phyloP scores from a whole-genome alignment of 2,329 filamentous ascomycete species.

The Aspergillus spinulosporus region DNA sequence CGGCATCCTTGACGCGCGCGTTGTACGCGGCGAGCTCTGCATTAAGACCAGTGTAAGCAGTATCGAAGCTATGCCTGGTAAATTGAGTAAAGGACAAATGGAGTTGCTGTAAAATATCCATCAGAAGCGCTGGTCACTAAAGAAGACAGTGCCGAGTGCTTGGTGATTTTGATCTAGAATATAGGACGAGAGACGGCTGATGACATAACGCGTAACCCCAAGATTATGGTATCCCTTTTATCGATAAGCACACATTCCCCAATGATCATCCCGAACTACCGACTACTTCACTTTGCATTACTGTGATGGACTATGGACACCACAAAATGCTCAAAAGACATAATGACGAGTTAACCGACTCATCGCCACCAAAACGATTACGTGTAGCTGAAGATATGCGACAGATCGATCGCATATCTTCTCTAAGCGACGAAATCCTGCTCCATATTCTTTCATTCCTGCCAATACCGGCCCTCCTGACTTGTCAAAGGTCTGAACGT shows the following conservation, averaged over 20 bases:
- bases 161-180: no score
- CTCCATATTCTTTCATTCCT: constrained; percentile 79
- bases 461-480: constrained; percentile 66
- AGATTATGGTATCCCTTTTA: neutral
- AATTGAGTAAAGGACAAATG: constrained; percentile 31
- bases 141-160: neutral
- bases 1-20: constrained; percentile 24
- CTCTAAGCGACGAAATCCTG: constrained; percentile 82
- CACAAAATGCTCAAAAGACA: constrained; percentile 38
- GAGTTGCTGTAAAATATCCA: constrained; percentile 36
- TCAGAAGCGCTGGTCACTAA: constrained; percentile 7
- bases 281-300: neutral
- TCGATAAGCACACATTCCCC: constrained; percentile 14
- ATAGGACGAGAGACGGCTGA: no score
- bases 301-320: constrained; percentile 1
- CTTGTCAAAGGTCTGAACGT: constrained; percentile 57
- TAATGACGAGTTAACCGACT: constrained; percentile 17
- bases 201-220: no score
- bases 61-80: constrained; percentile 31
- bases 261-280: neutral
- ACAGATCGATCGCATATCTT: constrained; percentile 63
- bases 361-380: constrained; percentile 47
- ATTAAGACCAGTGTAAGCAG: constrained; percentile 30
- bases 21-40: constrained; percentile 26
- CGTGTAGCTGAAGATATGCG: constrained; percentile 29